Percentiles rank a stretch among this genome's conserved stretches.
Conservation (phyloP, 352 stramenopile species). For the Plasmopara viticola region DNA sequence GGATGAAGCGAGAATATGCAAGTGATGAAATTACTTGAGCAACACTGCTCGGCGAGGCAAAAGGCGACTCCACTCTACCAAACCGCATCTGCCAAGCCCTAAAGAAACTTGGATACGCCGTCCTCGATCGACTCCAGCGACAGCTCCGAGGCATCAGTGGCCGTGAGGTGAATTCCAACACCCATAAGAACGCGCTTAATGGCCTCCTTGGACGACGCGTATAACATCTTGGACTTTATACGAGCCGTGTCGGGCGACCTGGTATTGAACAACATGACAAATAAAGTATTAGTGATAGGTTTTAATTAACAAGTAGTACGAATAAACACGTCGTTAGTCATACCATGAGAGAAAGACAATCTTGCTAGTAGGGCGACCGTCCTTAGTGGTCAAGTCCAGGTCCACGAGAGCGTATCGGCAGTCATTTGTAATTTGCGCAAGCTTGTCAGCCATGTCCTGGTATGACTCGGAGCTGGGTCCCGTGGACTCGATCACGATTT, state of each 20-base stretch:
- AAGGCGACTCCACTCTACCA: slow-evolving; percentile 27
- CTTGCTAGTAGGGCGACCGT: slow-evolving; percentile 86
- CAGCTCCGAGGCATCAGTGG: slow-evolving; percentile 88
- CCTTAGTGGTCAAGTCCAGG: slow-evolving; percentile 84
- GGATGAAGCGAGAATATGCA: slow-evolving; percentile 17
- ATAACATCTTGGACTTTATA: slow-evolving; percentile 95
- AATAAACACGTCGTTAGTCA: slow-evolving; percentile 1
- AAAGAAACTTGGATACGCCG: slow-evolving; percentile 85
- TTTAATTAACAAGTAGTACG: too few relatives aligned
- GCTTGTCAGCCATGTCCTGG: slow-evolving; percentile 83
- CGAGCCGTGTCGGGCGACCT: slow-evolving; percentile 89
- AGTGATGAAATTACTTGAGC: slow-evolving; percentile 31
- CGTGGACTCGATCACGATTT: slow-evolving; percentile 91
- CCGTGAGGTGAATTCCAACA: slow-evolving; percentile 93
- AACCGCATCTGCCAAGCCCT: slow-evolving; percentile 32
- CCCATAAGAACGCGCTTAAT: slow-evolving; percentile 92
- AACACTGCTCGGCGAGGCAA: slow-evolving; percentile 9
- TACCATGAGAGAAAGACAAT: slow-evolving; percentile 90
- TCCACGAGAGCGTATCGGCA: slow-evolving; percentile 89
- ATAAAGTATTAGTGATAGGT: too few relatives aligned
- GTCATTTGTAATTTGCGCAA: slow-evolving; percentile 65
- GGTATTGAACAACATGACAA: not conserved
- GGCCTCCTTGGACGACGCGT: slow-evolving; percentile 92
- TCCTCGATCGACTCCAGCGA: slow-evolving; percentile 73
- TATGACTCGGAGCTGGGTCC: slow-evolving; percentile 74